Evolutionary conservation across 108 stramenopile genomes (phyloP), one percentile per base, ranked within the genome.

Genomic region (Skeletonema tropicum): DNA sequence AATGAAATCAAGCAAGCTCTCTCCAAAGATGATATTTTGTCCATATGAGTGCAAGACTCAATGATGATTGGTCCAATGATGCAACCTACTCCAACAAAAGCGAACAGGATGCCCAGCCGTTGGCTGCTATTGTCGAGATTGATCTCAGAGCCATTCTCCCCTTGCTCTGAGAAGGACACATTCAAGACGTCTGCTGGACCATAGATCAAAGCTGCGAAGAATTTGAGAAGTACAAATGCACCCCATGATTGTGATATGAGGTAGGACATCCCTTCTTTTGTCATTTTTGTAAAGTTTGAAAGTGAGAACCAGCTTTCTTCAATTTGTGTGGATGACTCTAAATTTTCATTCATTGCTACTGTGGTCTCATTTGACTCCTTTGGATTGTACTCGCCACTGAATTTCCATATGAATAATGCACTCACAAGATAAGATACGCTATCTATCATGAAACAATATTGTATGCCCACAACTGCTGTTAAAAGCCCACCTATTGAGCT

Each of bases 121-220:
- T 63, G 42, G 25, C 84, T 70, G 31, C 67, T 71, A 21, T 63
- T 65, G 5, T 68, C 61, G 13, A 74, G n/a, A 63, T 75, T 26
- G n/a, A 39, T 48, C 2, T 48, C 68, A 10, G 58, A 60, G 35
- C 45, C 46, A 35, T 57, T 57, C 14, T 62, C 48, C 5, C 80
- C 76, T 62, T 67, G 64, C 64, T 90, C 85, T 0, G 87, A 70
- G 58, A 89, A 88, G 3, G 84, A 57, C 7, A 92, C 92, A 64
- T 89, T 92, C 36, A 92, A 60, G 1, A 92, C 82, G 69, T 90
- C 89, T 17, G 64, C 66, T 12, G 84, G 83, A 9, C 88, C 89
- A 55, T 71, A 89, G 14, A 81, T 76, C 17, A 90, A 42, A 3
- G 77, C 74, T 10, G 75, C 72, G n/a, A 70, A 77, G 21, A 62